Conservation (phyloP, 2,329 filamentous ascomycete genomes). For the Exophiala sp. region DNA sequence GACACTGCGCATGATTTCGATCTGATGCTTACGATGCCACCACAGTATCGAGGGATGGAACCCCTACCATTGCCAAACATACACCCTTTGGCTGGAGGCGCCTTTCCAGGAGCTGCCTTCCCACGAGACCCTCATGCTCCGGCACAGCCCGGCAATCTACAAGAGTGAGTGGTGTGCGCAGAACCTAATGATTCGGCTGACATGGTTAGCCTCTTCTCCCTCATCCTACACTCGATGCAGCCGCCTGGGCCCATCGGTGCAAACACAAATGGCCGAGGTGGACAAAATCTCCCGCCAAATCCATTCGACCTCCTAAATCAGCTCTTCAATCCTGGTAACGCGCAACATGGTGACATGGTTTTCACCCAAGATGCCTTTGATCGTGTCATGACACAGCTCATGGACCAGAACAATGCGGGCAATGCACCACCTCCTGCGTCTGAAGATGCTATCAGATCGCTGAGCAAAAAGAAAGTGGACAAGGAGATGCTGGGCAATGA, state of each 20-base stretch:
- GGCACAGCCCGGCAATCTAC: constrained; percentile 15
- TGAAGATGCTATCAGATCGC: constrained; percentile 65
- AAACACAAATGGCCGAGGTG: constrained; percentile 1
- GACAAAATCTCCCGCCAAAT: constrained; percentile 20
- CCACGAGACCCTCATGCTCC: neutral
- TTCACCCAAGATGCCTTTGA: constrained; percentile 90
- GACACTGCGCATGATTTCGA: constrained; percentile 8
- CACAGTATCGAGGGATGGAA: constrained; percentile 9
- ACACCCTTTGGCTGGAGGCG: constrained; percentile 5
- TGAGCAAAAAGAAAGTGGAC: constrained; percentile 70
- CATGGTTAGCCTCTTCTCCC: constrained; percentile 19
- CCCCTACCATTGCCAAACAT: constrained; percentile 1
- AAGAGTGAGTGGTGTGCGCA: constrained; percentile 18
- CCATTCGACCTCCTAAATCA: constrained; percentile 47
- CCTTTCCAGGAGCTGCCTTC: neutral
- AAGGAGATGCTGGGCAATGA: constrained; percentile 66
- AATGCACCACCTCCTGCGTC: constrained; percentile 81
- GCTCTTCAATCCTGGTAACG: constrained; percentile 39
- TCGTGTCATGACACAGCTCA: constrained; percentile 78
- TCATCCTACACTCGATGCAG: constrained; percentile 26
- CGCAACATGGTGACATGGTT: constrained; percentile 70
- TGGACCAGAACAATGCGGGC: constrained; percentile 70
- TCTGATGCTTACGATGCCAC: constrained; percentile 7
- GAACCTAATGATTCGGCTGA: neutral
- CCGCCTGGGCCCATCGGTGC: neutral